Evolutionary conservation across 306 rosid genomes (phyloP).

Genomic region (Vicia villosa): DNA sequence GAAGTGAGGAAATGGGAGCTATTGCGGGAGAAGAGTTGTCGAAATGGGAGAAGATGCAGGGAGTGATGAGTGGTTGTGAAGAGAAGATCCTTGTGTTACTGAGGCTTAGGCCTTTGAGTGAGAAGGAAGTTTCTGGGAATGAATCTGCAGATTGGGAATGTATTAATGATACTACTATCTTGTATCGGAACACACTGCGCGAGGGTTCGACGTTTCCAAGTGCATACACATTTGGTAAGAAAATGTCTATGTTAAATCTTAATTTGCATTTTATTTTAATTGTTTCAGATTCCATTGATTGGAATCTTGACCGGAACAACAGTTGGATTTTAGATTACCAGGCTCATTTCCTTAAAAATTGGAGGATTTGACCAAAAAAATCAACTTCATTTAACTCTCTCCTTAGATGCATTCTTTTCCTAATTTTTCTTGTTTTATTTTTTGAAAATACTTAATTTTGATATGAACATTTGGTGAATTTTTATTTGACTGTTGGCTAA

Average conservation of each 20-base stretch:
- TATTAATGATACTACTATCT: slow-evolving; percentile 85
- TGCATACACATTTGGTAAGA: slow-evolving; percentile 93
- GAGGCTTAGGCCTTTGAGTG: slow-evolving; percentile 88
- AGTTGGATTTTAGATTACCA: too few species aligned
- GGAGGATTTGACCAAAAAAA: background rate
- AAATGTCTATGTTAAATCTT: slow-evolving; percentile 16
- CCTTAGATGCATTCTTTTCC: slow-evolving; percentile 16
- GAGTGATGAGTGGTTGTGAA: slow-evolving; percentile 55
- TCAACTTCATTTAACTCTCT: background rate
- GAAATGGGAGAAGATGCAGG: slow-evolving; percentile 92
- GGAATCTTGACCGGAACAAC: background rate
- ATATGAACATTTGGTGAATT: slow-evolving; percentile 21
- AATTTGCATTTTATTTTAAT: slow-evolving; percentile 17
- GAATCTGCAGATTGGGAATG: slow-evolving; percentile 98
- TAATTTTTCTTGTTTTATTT: background rate
- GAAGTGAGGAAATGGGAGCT: slow-evolving; percentile 75
- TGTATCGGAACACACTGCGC: slow-evolving; percentile 87
- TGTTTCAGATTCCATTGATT: background rate
- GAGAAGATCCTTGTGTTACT: slow-evolving; percentile 95
- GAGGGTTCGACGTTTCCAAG: slow-evolving; percentile 98
- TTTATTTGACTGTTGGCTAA: slow-evolving; percentile 19
- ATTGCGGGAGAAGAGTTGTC: slow-evolving; percentile 74
- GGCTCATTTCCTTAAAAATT: too few species aligned
- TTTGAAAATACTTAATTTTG: background rate
- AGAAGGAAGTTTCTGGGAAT: slow-evolving; percentile 67